phyloP scores from a whole-genome alignment of 192 early-diverging fungal species.

The Spizellomyces punctatus region DNA sequence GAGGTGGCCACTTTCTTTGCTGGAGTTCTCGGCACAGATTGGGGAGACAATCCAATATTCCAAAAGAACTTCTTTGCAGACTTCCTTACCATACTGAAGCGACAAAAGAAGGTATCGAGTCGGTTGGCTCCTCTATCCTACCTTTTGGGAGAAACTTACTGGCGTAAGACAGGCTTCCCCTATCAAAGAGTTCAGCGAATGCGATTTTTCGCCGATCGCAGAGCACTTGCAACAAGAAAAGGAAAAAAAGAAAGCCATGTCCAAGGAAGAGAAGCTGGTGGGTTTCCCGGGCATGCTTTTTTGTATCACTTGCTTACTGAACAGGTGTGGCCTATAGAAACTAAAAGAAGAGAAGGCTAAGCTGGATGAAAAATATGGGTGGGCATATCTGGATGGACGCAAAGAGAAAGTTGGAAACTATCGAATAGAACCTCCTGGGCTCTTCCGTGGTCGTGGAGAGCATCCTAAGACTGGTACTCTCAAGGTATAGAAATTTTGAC shows the following conservation, averaged over 20 bases:
- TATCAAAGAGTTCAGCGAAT: constrained; percentile 78
- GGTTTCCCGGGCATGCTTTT: not conserved
- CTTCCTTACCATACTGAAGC: constrained; percentile 69
- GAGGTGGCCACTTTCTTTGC: constrained; percentile 97
- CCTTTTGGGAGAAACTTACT: not conserved
- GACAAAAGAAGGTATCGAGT: constrained; percentile 58
- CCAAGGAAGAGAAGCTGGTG: constrained; percentile 87
- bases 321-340: constrained; percentile 12
- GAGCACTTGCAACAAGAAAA: constrained; percentile 75
- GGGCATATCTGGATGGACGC: constrained; percentile 79
- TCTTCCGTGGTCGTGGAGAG: constrained; percentile 96
- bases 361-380: constrained; percentile 77
- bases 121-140: not conserved
- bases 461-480: constrained; percentile 93
- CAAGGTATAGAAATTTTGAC: constrained; percentile 57
- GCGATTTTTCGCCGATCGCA: constrained; percentile 87
- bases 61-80: constrained; percentile 92
- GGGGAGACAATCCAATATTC: constrained; percentile 81
- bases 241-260: constrained; percentile 81
- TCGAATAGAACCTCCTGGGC: constrained; percentile 91
- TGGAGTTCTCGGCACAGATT: constrained; percentile 79
- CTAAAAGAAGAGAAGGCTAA: constrained; percentile 67
- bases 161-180: constrained; percentile 51
- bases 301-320: not conserved
- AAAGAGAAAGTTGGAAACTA: constrained; percentile 98